Evolutionary conservation across 352 stramenopile genomes (phyloP).

Genomic region (Globisporangium polare): DNA sequence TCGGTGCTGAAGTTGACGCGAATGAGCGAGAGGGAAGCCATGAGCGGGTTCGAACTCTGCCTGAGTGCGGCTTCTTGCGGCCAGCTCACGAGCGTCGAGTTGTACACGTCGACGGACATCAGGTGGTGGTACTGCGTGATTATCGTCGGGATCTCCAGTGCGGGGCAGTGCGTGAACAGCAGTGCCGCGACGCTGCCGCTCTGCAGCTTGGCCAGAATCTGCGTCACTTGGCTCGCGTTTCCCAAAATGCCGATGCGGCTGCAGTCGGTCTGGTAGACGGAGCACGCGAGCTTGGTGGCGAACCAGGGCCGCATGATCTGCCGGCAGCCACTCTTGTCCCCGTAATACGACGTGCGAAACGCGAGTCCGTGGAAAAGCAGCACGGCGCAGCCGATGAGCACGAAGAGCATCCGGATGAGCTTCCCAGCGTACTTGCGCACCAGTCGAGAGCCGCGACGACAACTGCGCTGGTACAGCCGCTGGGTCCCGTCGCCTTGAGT

Average conservation of each 20-base stretch:
- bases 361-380: constrained; percentile 15
- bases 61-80: constrained; percentile 28
- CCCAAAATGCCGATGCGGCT: constrained; percentile 10
- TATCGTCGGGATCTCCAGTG: constrained; percentile 25
- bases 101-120: constrained; percentile 50
- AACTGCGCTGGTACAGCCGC: background rate
- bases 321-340: constrained; percentile 18
- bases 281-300: constrained; percentile 26
- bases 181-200: constrained; percentile 24
- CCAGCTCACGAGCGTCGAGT: constrained; percentile 44
- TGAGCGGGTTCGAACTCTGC: constrained; percentile 30
- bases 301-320: constrained; percentile 29
- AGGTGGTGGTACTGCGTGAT: constrained; percentile 35
- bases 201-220: constrained; percentile 23
- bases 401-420: constrained; percentile 19
- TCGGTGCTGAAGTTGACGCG: constrained; percentile 40
- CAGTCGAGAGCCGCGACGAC: background rate
- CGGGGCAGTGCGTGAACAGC: constrained; percentile 46
- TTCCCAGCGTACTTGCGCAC: constrained; percentile 26
- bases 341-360: constrained; percentile 15
- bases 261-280: constrained; percentile 36
- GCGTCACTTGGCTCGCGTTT: constrained; percentile 7
- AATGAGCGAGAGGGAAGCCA: constrained; percentile 29
- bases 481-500: background rate
- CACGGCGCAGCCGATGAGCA: constrained; percentile 10